These are phyloP conservation scores for Trametes cinnabarina DNA, from an alignment of 768 basidiomycete species.

Conservation along the genomic window DNA sequence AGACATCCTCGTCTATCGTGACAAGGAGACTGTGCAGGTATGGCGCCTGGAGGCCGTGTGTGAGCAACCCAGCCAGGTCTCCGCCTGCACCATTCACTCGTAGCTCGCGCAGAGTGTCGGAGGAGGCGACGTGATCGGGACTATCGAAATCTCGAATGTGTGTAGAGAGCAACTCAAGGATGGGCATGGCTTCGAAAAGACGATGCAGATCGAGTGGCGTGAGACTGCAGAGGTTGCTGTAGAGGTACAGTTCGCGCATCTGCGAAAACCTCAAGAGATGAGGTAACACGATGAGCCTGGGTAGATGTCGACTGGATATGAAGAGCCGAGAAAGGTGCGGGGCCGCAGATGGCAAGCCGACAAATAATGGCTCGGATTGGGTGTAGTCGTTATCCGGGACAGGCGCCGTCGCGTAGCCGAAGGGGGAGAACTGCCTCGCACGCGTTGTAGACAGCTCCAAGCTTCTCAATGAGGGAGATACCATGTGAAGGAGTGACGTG, in stretches of 20 bases:
- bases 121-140: background rate
- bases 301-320: background rate
- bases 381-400: background rate
- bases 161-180: background rate
- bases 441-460: background rate
- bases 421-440: background rate
- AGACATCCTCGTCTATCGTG: background rate
- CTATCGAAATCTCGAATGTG: background rate
- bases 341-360: background rate
- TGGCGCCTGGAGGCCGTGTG: background rate
- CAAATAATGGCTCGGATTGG: background rate
- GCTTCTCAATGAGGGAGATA: background rate
- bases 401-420: background rate
- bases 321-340: background rate
- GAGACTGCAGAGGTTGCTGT: background rate
- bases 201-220: background rate
- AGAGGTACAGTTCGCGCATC: slow-evolving; percentile 5
- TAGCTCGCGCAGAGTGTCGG: background rate
- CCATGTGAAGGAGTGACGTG: background rate
- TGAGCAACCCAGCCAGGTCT: background rate
- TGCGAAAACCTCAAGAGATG: background rate
- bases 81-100: background rate
- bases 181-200: background rate
- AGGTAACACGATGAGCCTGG: background rate
- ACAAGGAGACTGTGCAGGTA: background rate